Conservation (phyloP, 345 rosid species). For the Aegle marmelos region DNA sequence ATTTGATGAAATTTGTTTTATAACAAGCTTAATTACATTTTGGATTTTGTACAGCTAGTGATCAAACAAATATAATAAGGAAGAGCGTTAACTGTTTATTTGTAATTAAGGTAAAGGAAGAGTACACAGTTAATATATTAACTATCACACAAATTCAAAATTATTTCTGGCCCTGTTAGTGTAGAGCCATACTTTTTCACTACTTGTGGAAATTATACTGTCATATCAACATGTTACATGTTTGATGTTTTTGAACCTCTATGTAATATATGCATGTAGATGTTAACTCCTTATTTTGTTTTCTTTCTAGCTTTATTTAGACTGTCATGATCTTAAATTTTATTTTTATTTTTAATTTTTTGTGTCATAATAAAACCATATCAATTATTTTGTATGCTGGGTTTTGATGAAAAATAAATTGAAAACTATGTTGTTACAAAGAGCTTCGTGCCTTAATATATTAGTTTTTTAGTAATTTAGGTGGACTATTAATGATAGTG, state of each 20-base stretch:
- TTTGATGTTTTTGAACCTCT: neutral
- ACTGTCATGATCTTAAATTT: neutral
- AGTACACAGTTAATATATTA: neutral
- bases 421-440: no score
- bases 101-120: neutral
- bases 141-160: neutral
- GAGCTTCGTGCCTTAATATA: no score
- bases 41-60: neutral
- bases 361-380: neutral
- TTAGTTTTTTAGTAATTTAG: no score
- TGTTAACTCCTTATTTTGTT: neutral
- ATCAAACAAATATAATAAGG: neutral
- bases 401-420: no score
- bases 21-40: neutral
- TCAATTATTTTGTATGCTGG: conserved; percentile 16
- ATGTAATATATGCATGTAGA: neutral
- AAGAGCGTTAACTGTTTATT: neutral
- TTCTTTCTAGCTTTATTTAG: neutral
- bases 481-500: no score
- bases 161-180: neutral
- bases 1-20: neutral
- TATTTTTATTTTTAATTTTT: neutral
- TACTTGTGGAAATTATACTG: neutral
- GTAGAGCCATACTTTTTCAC: neutral
- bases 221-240: neutral